Base-by-base conservation (phyloP, 768 basidiomycete species). In the Boletus edulis region DNA sequence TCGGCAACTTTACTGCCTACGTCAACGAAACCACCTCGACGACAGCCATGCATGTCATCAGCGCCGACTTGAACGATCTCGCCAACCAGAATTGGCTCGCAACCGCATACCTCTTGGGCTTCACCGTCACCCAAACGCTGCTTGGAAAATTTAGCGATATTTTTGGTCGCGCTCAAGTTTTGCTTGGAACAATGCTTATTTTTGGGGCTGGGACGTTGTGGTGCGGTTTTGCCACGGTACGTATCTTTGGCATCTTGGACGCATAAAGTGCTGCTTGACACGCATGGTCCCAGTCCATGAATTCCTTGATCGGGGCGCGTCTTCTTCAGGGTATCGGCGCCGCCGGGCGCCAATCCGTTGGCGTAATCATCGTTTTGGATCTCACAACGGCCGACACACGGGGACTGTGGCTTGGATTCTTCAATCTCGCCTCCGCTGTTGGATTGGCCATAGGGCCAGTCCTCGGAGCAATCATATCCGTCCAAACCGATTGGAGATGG, bases 361-460 rank as follows among this genome's bases (percentile, higher is more conserved):
- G 72, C 0, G 64, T 73, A 20, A 72, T 74, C 60, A 62, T 72
- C 55, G 50, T 72, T 14, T 51, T 73, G 57, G 73, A 74, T 54
- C 51, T 72, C 7, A 73, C 73, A n/a, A 73, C 73, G 0, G 51
- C 73, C 0, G 73, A 74, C 50, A 58, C 73, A 17, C 69, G 71
- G 20, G 68, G 66, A 3, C n/a, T 73, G 13, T 72, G 73, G 73
- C 56, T 73, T 13, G 71, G 71, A 3, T 72, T 70, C 59, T 72
- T 72, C 58, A 72, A 66, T 38, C 65, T 69, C 34, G 61, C 73
- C 1, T 72, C 78, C 22, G 72, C 77, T 27, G 50, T 75, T n/a
- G 77, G 78, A n/a, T 65, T 74, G 9, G 73, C 79, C 37, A 63
- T 78, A 38, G 79, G 79, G 1, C 79, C 79, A 3, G 69, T 80